These are phyloP conservation scores for Podila clonocystis DNA, from an alignment of 192 early-diverging fungal species.

Conservation along the genomic window DNA sequence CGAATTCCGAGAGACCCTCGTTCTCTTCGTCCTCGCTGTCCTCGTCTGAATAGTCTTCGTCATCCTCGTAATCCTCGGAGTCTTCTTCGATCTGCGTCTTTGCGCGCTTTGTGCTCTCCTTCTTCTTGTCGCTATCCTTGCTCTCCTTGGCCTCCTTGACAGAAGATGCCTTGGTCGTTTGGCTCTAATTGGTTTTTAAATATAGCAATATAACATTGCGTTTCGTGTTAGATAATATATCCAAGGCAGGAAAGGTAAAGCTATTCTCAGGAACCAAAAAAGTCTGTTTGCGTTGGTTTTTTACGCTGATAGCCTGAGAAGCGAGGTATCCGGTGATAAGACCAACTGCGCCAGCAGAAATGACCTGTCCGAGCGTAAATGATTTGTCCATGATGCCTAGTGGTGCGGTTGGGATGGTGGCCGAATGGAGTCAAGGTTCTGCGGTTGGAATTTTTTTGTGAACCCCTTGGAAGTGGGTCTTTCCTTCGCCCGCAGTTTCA, in stretches of 20 bases:
- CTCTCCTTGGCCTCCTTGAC: slow-evolving; percentile 16
- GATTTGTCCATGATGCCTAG: slow-evolving; percentile 29
- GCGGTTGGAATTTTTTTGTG: too few relatives aligned
- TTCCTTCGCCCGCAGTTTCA: too few relatives aligned
- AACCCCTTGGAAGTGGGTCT: too few relatives aligned
- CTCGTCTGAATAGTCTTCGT: slow-evolving; percentile 31
- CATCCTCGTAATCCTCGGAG: slow-evolving; percentile 21
- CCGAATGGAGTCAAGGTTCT: not conserved
- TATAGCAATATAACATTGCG: not conserved
- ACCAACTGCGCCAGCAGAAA: slow-evolving; percentile 39
- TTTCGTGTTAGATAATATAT: slow-evolving; percentile 1
- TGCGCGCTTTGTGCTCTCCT: not conserved
- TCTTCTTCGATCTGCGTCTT: slow-evolving; percentile 33
- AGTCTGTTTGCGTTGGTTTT: not conserved
- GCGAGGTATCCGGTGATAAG: slow-evolving; percentile 34
- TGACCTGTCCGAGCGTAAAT: slow-evolving; percentile 42
- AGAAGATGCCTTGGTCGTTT: not conserved
- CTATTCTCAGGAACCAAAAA: not conserved
- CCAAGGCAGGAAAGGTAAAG: not conserved
- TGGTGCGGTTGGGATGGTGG: not conserved
- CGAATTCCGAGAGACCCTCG: slow-evolving; percentile 26
- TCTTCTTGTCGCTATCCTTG: not conserved
- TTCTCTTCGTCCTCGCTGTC: slow-evolving; percentile 43
- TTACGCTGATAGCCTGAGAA: slow-evolving; percentile 26
- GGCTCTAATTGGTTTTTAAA: not conserved